Evolutionary conservation across 2,329 filamentous ascomycete genomes (phyloP).

Genomic region (Trichocomaceae sp.): DNA sequence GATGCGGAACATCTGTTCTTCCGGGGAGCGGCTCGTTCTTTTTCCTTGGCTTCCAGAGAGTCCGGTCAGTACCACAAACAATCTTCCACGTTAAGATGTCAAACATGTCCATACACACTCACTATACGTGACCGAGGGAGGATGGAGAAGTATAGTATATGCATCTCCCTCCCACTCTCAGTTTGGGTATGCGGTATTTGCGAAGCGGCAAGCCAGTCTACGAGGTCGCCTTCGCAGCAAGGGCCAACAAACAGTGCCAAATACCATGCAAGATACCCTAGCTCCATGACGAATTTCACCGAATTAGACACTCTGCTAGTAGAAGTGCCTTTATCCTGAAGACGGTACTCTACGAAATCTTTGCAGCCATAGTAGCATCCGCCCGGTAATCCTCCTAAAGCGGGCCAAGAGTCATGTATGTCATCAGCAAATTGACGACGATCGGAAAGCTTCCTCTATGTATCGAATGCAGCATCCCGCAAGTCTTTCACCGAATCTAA

Average conservation of each 20-base stretch:
- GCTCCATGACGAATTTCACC: constrained; percentile 1
- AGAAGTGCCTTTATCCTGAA: neutral
- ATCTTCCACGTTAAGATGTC: neutral
- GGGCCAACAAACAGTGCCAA: neutral
- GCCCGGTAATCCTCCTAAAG: neutral
- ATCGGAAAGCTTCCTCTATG: neutral
- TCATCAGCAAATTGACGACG: neutral
- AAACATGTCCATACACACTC: neutral
- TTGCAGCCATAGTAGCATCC: neutral
- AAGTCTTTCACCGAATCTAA: neutral
- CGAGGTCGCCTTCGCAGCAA: constrained; percentile 2
- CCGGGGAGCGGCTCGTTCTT: neutral
- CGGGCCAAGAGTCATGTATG: neutral
- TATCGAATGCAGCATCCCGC: neutral
- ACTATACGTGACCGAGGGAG: neutral
- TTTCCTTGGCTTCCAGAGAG: neutral
- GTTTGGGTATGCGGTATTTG: constrained; percentile 6
- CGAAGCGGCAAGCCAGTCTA: constrained; percentile 6
- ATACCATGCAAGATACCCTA: neutral
- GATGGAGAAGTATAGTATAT: constrained; percentile 13
- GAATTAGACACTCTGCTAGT: constrained; percentile 2
- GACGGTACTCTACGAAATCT: constrained; percentile 7
- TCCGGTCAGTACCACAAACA: constrained; percentile 1
- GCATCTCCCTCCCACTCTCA: constrained; percentile 15
- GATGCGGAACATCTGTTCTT: constrained; percentile 12